phyloP scores from a whole-genome alignment of 2,329 filamentous ascomycete species.

The Neopestalotiopsis sp. region DNA sequence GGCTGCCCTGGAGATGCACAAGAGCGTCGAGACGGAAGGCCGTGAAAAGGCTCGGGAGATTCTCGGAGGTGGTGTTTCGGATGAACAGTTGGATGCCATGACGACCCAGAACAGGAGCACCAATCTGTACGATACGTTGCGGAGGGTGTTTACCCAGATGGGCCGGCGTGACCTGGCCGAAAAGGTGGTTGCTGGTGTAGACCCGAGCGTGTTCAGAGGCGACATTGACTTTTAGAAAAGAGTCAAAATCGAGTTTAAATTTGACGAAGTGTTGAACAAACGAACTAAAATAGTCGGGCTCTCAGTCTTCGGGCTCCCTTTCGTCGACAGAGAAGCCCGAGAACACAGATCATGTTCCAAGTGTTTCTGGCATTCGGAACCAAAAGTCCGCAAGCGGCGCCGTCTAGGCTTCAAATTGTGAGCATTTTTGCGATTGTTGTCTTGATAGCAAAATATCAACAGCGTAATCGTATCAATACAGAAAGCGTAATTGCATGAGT shows the following conservation, averaged over 20 bases:
- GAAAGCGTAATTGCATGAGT: neutral
- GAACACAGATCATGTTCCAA: no score
- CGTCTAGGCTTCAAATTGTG: no score
- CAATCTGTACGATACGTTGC: constrained; percentile 92
- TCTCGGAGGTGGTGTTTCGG: constrained; percentile 63
- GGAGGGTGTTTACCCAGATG: constrained; percentile 97
- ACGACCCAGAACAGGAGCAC: constrained; percentile 95
- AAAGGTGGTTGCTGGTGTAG: constrained; percentile 85
- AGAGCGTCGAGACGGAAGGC: constrained; percentile 85
- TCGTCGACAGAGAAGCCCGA: no score
- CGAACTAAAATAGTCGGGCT: no score
- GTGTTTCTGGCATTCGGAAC: no score
- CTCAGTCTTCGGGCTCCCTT: no score
- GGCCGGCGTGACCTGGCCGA: constrained; percentile 85
- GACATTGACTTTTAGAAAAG: constrained; percentile 80
- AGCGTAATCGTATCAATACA: no score
- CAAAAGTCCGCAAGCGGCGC: no score
- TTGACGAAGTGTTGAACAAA: neutral
- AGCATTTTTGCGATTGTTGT: no score
- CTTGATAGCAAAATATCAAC: no score
- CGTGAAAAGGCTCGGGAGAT: constrained; percentile 84
- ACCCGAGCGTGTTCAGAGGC: constrained; percentile 84
- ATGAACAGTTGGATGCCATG: constrained; percentile 83
- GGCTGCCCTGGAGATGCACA: constrained; percentile 93
- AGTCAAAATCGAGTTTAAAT: neutral